These are phyloP conservation scores for Wakefieldia striispora DNA, from an alignment of 768 basidiomycete genomes.

Conservation along the genomic window DNA sequence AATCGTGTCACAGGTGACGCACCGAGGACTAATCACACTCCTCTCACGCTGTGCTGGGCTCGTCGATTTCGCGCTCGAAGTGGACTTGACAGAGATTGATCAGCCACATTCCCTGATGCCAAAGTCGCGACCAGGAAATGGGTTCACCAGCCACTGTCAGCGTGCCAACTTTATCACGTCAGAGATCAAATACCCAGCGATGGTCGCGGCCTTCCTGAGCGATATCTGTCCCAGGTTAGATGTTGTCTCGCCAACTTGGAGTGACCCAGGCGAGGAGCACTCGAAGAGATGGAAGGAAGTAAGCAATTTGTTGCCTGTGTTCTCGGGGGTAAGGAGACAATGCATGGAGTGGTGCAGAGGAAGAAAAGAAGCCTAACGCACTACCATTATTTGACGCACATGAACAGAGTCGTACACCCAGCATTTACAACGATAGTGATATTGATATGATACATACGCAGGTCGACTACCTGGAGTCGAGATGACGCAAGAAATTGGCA, in stretches of 20 bases:
- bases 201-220: too few species aligned
- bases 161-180: slow-evolving; percentile 23
- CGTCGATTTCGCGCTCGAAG: slow-evolving; percentile 9
- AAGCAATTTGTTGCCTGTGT: slow-evolving; percentile 21
- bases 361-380: too few species aligned
- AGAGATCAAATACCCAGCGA: too few species aligned
- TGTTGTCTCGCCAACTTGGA: too few species aligned
- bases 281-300: slow-evolving; percentile 27
- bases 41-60: slow-evolving; percentile 14
- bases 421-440: too few species aligned
- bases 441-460: slow-evolving; percentile 11
- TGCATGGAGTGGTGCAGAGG: slow-evolving; percentile 7
- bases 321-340: slow-evolving; percentile 19
- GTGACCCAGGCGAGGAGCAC: too few species aligned
- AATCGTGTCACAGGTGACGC: slow-evolving; percentile 16
- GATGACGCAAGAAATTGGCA: background rate
- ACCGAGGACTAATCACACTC: slow-evolving; percentile 19
- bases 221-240: slow-evolving; percentile 16
- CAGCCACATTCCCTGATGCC: background rate
- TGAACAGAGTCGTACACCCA: too few species aligned
- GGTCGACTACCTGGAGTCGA: background rate
- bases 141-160: slow-evolving; percentile 10
- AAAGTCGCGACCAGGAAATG: slow-evolving; percentile 1
- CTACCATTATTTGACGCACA: too few species aligned
- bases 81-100: slow-evolving; percentile 24